Conservation (phyloP, 192 early-diverging fungal species). For the Dimargaris cristalligena region DNA sequence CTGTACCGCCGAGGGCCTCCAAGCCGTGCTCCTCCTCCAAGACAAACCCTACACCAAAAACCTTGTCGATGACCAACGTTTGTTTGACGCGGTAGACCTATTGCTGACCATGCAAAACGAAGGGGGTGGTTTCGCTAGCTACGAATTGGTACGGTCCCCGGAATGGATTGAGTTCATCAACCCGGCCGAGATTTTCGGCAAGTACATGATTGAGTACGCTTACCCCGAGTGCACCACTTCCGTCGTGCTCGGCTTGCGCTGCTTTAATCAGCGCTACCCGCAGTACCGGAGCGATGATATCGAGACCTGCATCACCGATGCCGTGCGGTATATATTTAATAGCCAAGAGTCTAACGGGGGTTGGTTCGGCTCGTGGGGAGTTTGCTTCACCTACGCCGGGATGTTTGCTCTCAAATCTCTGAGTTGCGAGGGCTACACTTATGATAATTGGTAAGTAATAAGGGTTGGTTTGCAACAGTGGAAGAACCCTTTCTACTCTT, state of each 20-base stretch:
- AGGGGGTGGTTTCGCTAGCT: slow-evolving; percentile 84
- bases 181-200: slow-evolving; percentile 94
- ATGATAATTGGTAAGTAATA: slow-evolving; percentile 50
- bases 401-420: slow-evolving; percentile 84
- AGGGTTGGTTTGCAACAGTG: slow-evolving; percentile 26
- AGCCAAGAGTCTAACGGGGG: slow-evolving; percentile 66
- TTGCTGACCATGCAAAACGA: slow-evolving; percentile 83
- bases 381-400: slow-evolving; percentile 92
- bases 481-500: too few relatives aligned
- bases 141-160: slow-evolving; percentile 72
- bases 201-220: slow-evolving; percentile 92
- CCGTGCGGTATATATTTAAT: slow-evolving; percentile 55
- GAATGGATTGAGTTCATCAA: slow-evolving; percentile 73
- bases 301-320: slow-evolving; percentile 33
- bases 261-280: slow-evolving; percentile 59
- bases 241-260: slow-evolving; percentile 65
- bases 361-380: slow-evolving; percentile 94
- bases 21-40: slow-evolving; percentile 60
- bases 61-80: slow-evolving; percentile 47
- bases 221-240: slow-evolving; percentile 97
- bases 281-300: slow-evolving; percentile 71
- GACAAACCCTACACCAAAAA: slow-evolving; percentile 37
- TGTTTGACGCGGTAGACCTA: slow-evolving; percentile 77
- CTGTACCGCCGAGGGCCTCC: slow-evolving; percentile 84
- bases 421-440: slow-evolving; percentile 63